Evolutionary conservation across 306 rosid species (phyloP).

Genomic region (Luffa acutangula): DNA sequence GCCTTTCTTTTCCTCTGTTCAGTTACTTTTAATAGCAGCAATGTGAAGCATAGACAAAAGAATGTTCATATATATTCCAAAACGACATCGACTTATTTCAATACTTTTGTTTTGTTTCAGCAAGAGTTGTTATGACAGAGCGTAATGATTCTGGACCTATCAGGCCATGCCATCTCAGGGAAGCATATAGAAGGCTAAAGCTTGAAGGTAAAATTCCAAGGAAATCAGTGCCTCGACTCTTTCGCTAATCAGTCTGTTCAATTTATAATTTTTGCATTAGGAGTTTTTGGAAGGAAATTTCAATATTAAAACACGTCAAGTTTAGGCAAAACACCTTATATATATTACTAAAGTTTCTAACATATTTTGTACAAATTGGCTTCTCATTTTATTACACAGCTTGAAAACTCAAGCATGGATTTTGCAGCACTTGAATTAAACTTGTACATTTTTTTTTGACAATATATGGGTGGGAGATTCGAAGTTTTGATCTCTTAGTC

Average conservation of each 20-base stretch:
- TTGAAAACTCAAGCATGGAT: background rate
- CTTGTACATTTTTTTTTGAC: background rate
- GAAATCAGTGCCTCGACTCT: conserved; percentile 63
- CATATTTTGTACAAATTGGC: background rate
- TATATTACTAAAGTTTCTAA: background rate
- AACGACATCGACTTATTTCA: background rate
- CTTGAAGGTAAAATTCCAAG: conserved; percentile 84
- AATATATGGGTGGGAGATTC: too few species aligned
- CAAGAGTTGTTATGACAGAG: conserved; percentile 75
- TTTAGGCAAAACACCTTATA: background rate
- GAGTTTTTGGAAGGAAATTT: background rate
- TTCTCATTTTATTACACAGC: background rate
- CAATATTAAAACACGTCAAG: background rate
- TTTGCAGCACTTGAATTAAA: background rate
- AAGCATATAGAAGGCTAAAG: conserved; percentile 75
- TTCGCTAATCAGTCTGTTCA: conserved; percentile 20
- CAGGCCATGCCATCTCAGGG: conserved; percentile 90
- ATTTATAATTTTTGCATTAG: background rate
- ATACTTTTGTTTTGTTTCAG: conserved; percentile 17
- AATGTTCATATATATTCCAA: background rate
- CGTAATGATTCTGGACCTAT: conserved; percentile 87
- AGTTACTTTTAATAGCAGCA: background rate
- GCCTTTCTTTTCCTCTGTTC: background rate
- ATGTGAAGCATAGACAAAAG: background rate
- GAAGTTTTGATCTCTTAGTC: too few species aligned